Evolutionary conservation across 2,329 filamentous ascomycete genomes (phyloP).

Genomic region (Apiospora koreana): DNA sequence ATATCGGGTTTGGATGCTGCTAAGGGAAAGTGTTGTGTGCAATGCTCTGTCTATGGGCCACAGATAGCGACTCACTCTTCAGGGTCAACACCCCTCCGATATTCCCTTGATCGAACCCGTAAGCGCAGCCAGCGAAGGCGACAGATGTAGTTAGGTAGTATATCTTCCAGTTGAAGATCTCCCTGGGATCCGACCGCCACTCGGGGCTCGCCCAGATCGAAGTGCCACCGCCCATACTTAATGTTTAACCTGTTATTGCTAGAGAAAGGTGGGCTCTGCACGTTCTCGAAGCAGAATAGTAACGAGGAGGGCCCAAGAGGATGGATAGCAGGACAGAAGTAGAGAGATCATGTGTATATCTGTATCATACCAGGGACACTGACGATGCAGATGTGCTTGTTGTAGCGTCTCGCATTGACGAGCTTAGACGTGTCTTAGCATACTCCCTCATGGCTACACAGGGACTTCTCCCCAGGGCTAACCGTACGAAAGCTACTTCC

Average conservation of each 20-base stretch:
- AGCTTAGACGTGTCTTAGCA: background rate
- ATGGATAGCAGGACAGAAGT: background rate
- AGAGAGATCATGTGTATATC: background rate
- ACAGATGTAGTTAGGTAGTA: constrained; percentile 34
- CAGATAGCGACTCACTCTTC: constrained; percentile 20
- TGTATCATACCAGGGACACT: background rate
- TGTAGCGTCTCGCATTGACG: background rate
- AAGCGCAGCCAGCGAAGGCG: constrained; percentile 38
- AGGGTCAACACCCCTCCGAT: constrained; percentile 40
- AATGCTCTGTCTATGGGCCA: background rate
- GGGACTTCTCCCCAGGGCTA: background rate
- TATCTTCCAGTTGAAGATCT: constrained; percentile 39
- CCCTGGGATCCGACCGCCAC: constrained; percentile 36
- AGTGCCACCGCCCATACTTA: constrained; percentile 38
- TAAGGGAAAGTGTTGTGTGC: background rate
- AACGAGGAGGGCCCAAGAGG: background rate
- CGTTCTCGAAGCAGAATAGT: background rate
- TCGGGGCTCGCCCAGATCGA: constrained; percentile 39
- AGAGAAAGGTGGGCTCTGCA: background rate
- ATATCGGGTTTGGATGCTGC: background rate
- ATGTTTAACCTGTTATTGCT: background rate
- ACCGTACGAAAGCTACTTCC: background rate
- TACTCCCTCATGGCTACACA: background rate
- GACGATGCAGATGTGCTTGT: background rate
- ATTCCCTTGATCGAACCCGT: constrained; percentile 41